Evolutionary conservation across 106 monocot species (phyloP).

Genomic region (Gastrodia elata): DNA sequence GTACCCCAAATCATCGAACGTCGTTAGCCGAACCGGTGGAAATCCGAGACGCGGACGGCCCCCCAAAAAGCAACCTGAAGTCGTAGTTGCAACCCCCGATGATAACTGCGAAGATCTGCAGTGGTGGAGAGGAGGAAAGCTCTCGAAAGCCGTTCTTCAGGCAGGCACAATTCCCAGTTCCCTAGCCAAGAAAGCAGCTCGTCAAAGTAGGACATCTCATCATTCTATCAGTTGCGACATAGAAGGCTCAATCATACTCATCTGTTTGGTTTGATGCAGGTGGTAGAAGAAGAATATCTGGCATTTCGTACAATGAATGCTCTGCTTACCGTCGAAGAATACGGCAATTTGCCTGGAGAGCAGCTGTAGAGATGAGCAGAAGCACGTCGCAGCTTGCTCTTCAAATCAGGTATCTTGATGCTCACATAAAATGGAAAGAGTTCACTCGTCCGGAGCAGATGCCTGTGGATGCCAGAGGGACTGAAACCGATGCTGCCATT

Average conservation of each 20-base stretch:
- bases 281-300: slow-evolving; percentile 44
- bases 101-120: slow-evolving; percentile 36
- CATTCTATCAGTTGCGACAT: neutral
- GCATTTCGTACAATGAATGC: slow-evolving; percentile 44
- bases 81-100: slow-evolving; percentile 12
- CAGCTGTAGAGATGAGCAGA: slow-evolving; percentile 60
- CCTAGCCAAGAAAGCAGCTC: slow-evolving; percentile 45
- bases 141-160: slow-evolving; percentile 43
- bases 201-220: slow-evolving; percentile 46
- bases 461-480: slow-evolving; percentile 38
- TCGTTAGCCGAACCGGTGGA: slow-evolving; percentile 16
- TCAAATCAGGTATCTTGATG: slow-evolving; percentile 89
- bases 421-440: slow-evolving; percentile 79
- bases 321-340: slow-evolving; percentile 44
- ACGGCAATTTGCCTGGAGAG: slow-evolving; percentile 67
- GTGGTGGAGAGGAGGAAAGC: slow-evolving; percentile 63
- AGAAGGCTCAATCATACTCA: neutral
- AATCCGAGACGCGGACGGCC: slow-evolving; percentile 36
- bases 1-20: slow-evolving; percentile 10
- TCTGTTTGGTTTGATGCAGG: slow-evolving; percentile 29
- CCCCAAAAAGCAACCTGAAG: slow-evolving; percentile 20
- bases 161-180: slow-evolving; percentile 32
- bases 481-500: slow-evolving; percentile 39
- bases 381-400: slow-evolving; percentile 71
- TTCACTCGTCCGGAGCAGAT: slow-evolving; percentile 55